Evolutionary conservation across 2,329 filamentous ascomycete species (phyloP), one percentile per base, ranked within the genome.

Genomic region (Colletotrichum liriopes): DNA sequence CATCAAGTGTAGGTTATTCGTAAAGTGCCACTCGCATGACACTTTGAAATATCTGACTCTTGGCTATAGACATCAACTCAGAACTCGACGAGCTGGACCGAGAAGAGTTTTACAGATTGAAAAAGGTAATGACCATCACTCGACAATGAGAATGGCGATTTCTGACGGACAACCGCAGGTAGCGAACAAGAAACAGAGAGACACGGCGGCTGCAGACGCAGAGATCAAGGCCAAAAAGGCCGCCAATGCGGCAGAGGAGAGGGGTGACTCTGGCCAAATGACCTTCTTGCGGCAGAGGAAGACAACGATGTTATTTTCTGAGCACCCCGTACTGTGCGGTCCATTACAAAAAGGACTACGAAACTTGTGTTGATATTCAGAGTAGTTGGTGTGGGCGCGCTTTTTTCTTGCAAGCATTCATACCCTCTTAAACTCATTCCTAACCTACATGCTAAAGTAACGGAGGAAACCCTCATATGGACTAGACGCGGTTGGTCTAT

Each of bases 71-170:
- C 80, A 98, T 98, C 88, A 98, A 98, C 85, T 98, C 96, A 1
- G 96, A 99, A 82, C 90, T 99, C 20, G 96, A 99, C 80, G 96
- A 99, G 84, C 88, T 99, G 62, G 97, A 98, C 84, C 91, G 96
- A 86, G 96, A 98, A 82, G 96, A 99, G 81, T 99, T 99, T 82
- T 99, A 98, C 84, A 89, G 96, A 76, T 84, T 99, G 80, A 99
- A 99, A 86, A 99, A 99, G 87, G 85, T 79, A 73, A 76, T 26
- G 8, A 3, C 7, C 23, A 23, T 20, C 26, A 16, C 16, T 14
- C 6, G 11, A 16, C n/a, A 29, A n/a, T 26, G 12, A 12, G 16
- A 35, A 35, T 12, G 20, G 14, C 32, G 3, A 23, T 43, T 55
- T 41, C 52, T 65, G 20, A 74, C 56, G 35, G 20, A 14, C 20